These are phyloP conservation scores for Orbilia brochopaga DNA, from an alignment of 2,329 filamentous ascomycete genomes.

Conservation along the genomic window DNA sequence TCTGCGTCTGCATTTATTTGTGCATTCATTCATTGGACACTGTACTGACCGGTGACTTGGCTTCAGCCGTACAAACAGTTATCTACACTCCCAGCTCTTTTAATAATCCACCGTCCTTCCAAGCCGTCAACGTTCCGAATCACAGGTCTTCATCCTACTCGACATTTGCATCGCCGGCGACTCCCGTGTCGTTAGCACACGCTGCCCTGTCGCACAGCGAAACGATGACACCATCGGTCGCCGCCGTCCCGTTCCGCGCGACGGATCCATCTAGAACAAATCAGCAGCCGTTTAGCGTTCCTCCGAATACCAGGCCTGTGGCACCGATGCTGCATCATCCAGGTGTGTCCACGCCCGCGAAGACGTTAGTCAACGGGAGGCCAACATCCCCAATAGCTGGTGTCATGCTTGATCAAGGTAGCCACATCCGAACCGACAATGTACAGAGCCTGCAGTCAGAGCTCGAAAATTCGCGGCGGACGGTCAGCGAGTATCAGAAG, in stretches of 20 bases:
- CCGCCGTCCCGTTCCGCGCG: conserved; percentile 40
- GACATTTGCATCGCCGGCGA: conserved; percentile 35
- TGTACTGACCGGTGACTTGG: conserved; percentile 25
- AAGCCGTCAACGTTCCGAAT: conserved; percentile 43
- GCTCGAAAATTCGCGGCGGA: conserved; percentile 40
- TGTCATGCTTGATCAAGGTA: conserved; percentile 36
- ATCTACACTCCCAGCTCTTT: conserved; percentile 41
- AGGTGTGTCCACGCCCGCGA: conserved; percentile 48
- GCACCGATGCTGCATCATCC: conserved; percentile 46
- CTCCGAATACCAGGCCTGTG: conserved; percentile 35
- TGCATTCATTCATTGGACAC: not conserved
- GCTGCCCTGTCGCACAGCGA: conserved; percentile 40
- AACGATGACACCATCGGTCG: conserved; percentile 34
- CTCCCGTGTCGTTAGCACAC: conserved; percentile 40
- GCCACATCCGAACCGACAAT: conserved; percentile 28
- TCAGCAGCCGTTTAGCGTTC: conserved; percentile 40
- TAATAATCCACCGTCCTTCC: conserved; percentile 39
- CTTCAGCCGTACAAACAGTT: conserved; percentile 35
- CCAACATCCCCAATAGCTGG: conserved; percentile 44
- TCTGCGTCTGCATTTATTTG: too few relatives aligned
- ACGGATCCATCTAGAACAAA: conserved; percentile 49
- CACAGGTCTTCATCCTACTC: conserved; percentile 23
- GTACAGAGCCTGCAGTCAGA: conserved; percentile 33
- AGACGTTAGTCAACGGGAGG: conserved; percentile 45
- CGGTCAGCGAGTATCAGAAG: conserved; percentile 45